Base-by-base conservation (phyloP, 495 filamentous ascomycete genomes). In the Hyaloscypha variabilis region DNA sequence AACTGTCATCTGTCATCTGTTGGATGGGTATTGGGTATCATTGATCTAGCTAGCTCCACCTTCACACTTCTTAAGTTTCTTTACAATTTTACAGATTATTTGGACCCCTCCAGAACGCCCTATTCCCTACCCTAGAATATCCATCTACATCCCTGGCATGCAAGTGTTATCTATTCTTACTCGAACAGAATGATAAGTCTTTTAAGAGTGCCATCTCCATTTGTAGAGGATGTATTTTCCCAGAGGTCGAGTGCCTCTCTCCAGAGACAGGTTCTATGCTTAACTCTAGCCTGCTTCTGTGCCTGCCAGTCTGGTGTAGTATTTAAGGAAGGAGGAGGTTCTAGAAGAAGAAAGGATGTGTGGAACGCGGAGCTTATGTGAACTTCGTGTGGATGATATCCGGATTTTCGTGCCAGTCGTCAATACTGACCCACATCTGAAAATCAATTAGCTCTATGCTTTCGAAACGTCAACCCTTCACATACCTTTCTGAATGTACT, bases 361-460 rank as follows among this genome's bases (percentile, higher is more conserved):
- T 14, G 53, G 0, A 10, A 34, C 14, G 13, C 6, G 19, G 19
- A n/a, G 36, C 64, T 49, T 78, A 98, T 64, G 91, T 92, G 74
- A 98, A 96, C 78, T 97, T 97, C 69, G 91, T 95, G 78, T 97
- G 94, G 74, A 99, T 98, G 67, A 97, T 91, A 68, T 99, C 94
- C 6, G 95, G 95, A 76, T 99, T 94, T 82, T 99, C 95, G 73
- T 99, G 96, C 94, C 94, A 99, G 79, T 98, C 95, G 70, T 97
- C 96, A 71, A 94, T 91, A 72, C 91, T 96, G 68, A 98, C 94
- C 92, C 94, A 97, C 96, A 99, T 98, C 95, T 97, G 75, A 54
- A 19, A 28, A 53, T 52, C 10, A 46, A 19, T 46, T 19, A 46
- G 39, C 17, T 46, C 11, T 46, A 10, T 46, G 39, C 39, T 17